phyloP scores from a whole-genome alignment of 345 rosid genomes.

The Camelina hispida region DNA sequence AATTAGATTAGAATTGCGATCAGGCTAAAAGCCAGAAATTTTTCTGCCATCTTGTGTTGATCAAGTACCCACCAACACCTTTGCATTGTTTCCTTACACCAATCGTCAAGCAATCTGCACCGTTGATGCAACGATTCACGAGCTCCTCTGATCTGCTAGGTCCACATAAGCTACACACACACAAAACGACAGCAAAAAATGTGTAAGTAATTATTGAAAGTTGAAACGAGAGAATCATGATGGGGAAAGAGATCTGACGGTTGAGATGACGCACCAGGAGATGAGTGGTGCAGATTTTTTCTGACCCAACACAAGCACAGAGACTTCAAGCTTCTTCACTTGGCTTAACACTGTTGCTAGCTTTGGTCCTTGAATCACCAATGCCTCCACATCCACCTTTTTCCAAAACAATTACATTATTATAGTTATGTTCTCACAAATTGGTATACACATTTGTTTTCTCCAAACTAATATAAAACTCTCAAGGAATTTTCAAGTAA shows the following conservation, averaged over 20 bases:
- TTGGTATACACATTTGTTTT: too few species aligned
- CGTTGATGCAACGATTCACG: constrained; percentile 79
- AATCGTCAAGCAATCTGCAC: constrained; percentile 78
- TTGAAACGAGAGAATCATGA: constrained; percentile 37
- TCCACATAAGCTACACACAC: constrained; percentile 69
- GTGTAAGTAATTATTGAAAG: constrained; percentile 31
- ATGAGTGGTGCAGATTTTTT: constrained; percentile 64
- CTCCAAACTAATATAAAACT: not conserved
- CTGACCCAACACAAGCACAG: constrained; percentile 90
- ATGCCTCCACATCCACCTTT: constrained; percentile 90
- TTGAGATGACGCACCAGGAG: constrained; percentile 58
- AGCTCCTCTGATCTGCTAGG: constrained; percentile 69
- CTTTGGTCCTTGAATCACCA: constrained; percentile 91
- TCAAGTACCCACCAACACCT: constrained; percentile 79
- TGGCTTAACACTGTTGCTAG: constrained; percentile 84
- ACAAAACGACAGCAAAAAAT: constrained; percentile 10
- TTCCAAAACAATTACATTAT: too few species aligned
- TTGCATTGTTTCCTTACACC: constrained; percentile 95
- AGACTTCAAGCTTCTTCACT: constrained; percentile 89
- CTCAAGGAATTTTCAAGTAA: constrained; percentile 9
- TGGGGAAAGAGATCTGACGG: constrained; percentile 39
- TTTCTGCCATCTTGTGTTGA: constrained; percentile 92
- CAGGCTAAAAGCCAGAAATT: constrained; percentile 98
- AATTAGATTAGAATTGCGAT: constrained; percentile 24
- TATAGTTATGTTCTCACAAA: not conserved